Percentiles rank a stretch among this genome's conserved stretches.
These are phyloP conservation scores for Ceratopteris richardii DNA, from an alignment of 75 land plant genomes.

Conservation along the genomic window DNA sequence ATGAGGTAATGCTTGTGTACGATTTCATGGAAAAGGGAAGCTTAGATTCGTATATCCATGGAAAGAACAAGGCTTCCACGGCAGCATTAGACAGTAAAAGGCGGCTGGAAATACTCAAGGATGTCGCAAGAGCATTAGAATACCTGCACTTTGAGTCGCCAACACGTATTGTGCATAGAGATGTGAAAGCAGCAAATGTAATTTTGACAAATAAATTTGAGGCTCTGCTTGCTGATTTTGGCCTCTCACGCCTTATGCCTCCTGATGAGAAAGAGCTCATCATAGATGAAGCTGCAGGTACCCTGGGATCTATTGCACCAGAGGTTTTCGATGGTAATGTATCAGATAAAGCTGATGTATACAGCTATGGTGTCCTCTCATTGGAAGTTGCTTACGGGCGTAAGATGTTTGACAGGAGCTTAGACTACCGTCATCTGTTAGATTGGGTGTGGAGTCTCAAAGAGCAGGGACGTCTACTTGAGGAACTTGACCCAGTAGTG, in stretches of 20 bases:
- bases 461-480: slow-evolving; percentile 12
- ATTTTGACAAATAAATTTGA: slow-evolving; percentile 46
- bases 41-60: slow-evolving; percentile 28
- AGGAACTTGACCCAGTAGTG: slow-evolving; percentile 21
- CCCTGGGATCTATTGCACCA: slow-evolving; percentile 52
- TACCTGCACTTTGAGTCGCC: slow-evolving; percentile 32
- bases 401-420: slow-evolving; percentile 19
- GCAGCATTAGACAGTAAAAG: not conserved
- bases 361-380: slow-evolving; percentile 37
- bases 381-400: slow-evolving; percentile 51
- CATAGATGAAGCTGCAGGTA: slow-evolving; percentile 45
- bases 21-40: slow-evolving; percentile 35
- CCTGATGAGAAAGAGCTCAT: slow-evolving; percentile 24
- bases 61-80: not conserved
- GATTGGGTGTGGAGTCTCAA: slow-evolving; percentile 35
- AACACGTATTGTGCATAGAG: slow-evolving; percentile 41
- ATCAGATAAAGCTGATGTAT: slow-evolving; percentile 41
- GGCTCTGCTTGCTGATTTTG: slow-evolving; percentile 55
- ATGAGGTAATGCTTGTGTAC: slow-evolving; percentile 31
- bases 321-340: slow-evolving; percentile 38
- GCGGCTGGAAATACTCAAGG: slow-evolving; percentile 5
- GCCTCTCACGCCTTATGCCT: slow-evolving; percentile 48
- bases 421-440: slow-evolving; percentile 3
- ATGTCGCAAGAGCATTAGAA: slow-evolving; percentile 19
- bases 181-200: slow-evolving; percentile 66